Base-by-base conservation (phyloP, 768 basidiomycete species). In the Phaffia australis region DNA sequence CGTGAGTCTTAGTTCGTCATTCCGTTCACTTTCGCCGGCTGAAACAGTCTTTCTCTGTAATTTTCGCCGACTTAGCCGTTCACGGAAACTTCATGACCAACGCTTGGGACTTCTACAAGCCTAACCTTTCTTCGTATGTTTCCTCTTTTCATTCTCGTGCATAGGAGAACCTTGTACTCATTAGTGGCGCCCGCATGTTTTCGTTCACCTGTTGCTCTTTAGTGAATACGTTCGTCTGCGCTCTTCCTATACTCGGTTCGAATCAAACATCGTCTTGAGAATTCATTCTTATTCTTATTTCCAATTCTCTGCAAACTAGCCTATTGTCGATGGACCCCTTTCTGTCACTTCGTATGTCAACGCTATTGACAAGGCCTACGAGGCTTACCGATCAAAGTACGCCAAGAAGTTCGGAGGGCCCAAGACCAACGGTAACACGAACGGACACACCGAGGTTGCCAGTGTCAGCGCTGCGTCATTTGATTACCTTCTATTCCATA, bases 31-130 rank as follows among this genome's bases (percentile, higher is more conserved):
- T 2, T 19, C 21, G 1, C 5, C 18, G 18, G 16, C 64, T 56
- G 63, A 56, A n/a, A 11, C 35, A 27, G 32, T 60, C 15, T 21
- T 21, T 46, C 25, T 46, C 23, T 42, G 3, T 18, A 11, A 16
- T n/a, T 9, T 19, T 55, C 54, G 61, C 64, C 51, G 6, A 66
- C 74, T 11, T 75, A 98, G 94, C 94, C 72, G 82, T 91, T 71
- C 95, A 97, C 78, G 94, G 93, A 29, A 90, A 85, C 60, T 89
- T 92, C 81, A 97, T 98, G 88, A 87, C 87, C 69, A 94, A 99
- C 80, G 89, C 87, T 0, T 97, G 94, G 78, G 95, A 99, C 79
- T 98, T 97, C 78, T 99, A 95, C 86, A 99, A 99, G 81, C 95
- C 95, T 57, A 86, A 89, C 72, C 85, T 98, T 25, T 85, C 87